phyloP scores from a whole-genome alignment of 2,329 filamentous ascomycete species.

The Erysiphe pulchra region DNA sequence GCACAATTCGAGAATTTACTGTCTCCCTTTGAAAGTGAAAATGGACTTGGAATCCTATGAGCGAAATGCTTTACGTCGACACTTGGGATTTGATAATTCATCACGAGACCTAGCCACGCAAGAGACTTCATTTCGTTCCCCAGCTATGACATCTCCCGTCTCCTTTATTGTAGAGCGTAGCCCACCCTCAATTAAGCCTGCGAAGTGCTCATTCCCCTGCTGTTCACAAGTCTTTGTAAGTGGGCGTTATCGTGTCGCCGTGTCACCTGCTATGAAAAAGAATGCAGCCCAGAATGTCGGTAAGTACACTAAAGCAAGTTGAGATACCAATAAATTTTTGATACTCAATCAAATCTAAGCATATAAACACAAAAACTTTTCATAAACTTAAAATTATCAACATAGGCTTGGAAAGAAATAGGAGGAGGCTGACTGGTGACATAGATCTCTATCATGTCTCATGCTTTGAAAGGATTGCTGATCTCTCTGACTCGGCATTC shows the following conservation, averaged over 20 bases:
- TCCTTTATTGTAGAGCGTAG: not conserved
- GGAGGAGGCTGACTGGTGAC: not conserved
- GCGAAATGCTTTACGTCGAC: no score
- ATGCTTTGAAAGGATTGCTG: slow-evolving; percentile 1
- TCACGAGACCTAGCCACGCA: not conserved
- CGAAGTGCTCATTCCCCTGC: not conserved
- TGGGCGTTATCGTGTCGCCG: not conserved
- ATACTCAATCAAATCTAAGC: no score
- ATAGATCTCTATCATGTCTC: slow-evolving; percentile 1
- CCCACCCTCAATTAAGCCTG: not conserved
- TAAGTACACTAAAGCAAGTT: not conserved
- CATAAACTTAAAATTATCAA: not conserved
- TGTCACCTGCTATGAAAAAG: not conserved
- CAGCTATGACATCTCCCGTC: not conserved
- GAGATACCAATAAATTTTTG: not conserved
- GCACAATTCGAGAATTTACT: no score
- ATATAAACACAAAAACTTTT: not conserved
- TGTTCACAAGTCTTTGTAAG: not conserved
- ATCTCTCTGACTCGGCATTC: not conserved
- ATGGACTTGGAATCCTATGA: no score
- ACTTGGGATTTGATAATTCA: no score
- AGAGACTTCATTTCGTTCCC: not conserved
- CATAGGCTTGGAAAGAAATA: not conserved
- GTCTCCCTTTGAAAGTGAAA: no score
- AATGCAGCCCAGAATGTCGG: not conserved